Evolutionary conservation across 23 red algal species (phyloP).

Genomic region (Agarophyton chilense): DNA sequence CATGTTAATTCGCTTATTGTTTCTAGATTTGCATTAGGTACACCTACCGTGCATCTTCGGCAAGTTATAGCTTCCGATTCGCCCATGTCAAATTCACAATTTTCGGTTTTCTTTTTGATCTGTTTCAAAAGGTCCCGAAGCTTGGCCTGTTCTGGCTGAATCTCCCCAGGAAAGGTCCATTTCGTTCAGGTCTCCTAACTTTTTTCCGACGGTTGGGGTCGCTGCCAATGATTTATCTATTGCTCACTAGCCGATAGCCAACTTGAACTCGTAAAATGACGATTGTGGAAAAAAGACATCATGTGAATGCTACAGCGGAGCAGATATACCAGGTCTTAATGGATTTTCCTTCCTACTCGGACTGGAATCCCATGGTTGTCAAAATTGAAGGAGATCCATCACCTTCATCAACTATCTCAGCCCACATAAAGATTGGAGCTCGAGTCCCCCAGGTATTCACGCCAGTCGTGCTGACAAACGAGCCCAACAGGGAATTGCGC

Average conservation of each 20-base stretch:
- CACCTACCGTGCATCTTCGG: too few species aligned
- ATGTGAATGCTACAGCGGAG: slow-evolving; percentile 29
- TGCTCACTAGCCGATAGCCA: too few species aligned
- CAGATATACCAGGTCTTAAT: slow-evolving; percentile 32
- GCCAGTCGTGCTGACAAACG: slow-evolving; percentile 31
- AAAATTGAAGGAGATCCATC: slow-evolving; percentile 28
- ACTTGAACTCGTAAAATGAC: slow-evolving; percentile 3
- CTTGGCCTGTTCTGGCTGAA: too few species aligned
- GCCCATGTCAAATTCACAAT: too few species aligned
- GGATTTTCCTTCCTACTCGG: slow-evolving; percentile 29
- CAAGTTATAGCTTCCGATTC: too few species aligned
- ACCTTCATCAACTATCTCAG: not conserved
- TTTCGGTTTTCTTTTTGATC: too few species aligned
- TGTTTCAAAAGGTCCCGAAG: too few species aligned
- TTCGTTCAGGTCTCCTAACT: too few species aligned
- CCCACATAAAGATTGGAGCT: not conserved
- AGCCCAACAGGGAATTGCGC: slow-evolving; percentile 33
- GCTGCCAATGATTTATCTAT: too few species aligned
- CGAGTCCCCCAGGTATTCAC: not conserved
- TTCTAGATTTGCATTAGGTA: too few species aligned
- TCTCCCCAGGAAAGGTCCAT: too few species aligned
- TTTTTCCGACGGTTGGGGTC: too few species aligned
- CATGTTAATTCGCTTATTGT: not conserved
- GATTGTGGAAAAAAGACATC: slow-evolving; percentile 17
- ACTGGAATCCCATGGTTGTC: slow-evolving; percentile 61